Base-by-base conservation (phyloP, 441 rosid species). In the Geranium incanum region DNA sequence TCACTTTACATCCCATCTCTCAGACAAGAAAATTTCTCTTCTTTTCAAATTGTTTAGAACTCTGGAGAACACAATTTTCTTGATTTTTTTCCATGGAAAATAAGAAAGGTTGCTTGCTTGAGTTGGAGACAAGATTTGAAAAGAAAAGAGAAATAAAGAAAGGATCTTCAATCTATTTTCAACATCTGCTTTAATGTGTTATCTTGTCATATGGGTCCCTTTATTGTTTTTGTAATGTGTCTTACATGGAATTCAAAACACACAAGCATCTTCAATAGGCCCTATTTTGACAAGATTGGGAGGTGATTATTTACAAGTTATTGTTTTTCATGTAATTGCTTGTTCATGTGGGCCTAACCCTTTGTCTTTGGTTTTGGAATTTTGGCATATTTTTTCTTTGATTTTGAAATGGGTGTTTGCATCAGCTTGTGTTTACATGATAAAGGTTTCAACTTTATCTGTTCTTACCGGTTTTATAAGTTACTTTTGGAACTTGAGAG, bases 161-260 rank as follows among this genome's bases (percentile, higher is more conserved):
- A 48, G 15, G 57, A 36, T 41, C 74, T 76, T 57, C 70, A 71
- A 71, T 68, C 67, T 68, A 55, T 70, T 80, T 78, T 82, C 82
- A 77, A 76, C 72, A 37, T 76, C 19, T 72, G 77, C 82, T 82
- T 79, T 77, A 71, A 23, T 72, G 78, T 81, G 85, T 72, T 79
- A 76, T 81, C 82, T 4, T 77, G 16, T 81, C 82, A 45, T 45
- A 76, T 68, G 86, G 86, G 86, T 19, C 81, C 86, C 72, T 33
- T 64, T 41, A 63, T 28, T 39, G 71, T 70, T 73, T 81, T 82
- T 81, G 60, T 23, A 75, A 78, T 45, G 63, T 82, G 85, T 84
- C 85, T 84, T 80, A 69, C 66, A 75, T 83, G 83, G 39, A 71
- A 80, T 68, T 72, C 68, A 66, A 8, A 71, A 33, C 65, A 60